Base-by-base conservation (phyloP, 2,329 filamentous ascomycete species). In the Colletotrichum chrysophilum region DNA sequence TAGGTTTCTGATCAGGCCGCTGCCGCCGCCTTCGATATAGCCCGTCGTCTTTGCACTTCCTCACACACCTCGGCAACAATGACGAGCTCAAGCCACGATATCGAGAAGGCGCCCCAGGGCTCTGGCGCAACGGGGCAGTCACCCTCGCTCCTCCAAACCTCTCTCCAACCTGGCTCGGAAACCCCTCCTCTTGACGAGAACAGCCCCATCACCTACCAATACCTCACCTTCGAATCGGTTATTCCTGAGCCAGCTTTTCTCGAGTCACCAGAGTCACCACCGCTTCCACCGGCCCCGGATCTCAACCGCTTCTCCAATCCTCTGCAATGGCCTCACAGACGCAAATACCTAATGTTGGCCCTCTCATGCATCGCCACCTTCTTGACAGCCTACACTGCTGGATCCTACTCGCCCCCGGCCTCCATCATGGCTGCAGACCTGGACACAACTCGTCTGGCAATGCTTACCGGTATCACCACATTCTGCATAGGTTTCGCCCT, bases 401-500 rank as follows among this genome's bases (percentile, higher is more conserved):
- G 96, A 4, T 91, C 95, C 4, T 97, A 97, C 83, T 94, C 93
- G 8, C 93, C 95, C 0, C 91, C 94, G 0, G 86, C 92, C 0
- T 83, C 84, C 7, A 89, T 94, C 69, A 92, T 98, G 87, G 89
- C 89, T 1, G 83, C 86, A 3, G 90, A 94, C 80, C 95, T 94
- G 85, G 83, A 89, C 5, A 88, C 95, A 1, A 93, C 92, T 52
- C 86, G 88, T 12, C 88, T 94, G n/a, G 92, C 92, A 2, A 90
- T 93, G n/a, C 86, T 94, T 7, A 87, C 92, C 2, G 95, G 95
- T 38, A 94, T 98, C 76, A 97, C 96, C 0, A 91, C 92, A 1
- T 98, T 97, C 83, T 97, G 95, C 61, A 80, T 89, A 38, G 96
- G 96, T 5, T 98, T 98, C 79, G 95, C 90, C 0, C 84, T 96